Evolutionary conservation across 2,329 filamentous ascomycete genomes (phyloP).

Genomic region (Trichoderma koningii): DNA sequence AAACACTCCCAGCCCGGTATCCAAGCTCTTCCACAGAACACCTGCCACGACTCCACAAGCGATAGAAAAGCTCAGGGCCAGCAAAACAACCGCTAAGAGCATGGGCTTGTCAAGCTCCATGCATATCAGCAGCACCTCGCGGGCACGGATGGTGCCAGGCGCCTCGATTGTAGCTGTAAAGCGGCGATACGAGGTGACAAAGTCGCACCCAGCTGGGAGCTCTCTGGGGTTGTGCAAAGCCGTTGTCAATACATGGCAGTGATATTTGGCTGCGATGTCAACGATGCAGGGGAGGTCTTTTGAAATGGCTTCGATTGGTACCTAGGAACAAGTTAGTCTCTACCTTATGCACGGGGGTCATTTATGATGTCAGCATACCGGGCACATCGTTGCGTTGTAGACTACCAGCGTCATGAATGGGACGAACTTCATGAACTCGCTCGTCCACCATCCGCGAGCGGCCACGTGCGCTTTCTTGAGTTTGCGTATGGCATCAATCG

Average conservation of each 20-base stretch:
- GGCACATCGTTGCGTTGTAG: neutral
- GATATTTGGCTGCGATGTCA: constrained; percentile 1
- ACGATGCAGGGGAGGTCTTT: neutral
- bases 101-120: neutral
- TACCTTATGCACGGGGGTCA: neutral
- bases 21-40: neutral
- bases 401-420: neutral
- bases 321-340: neutral
- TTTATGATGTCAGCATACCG: neutral
- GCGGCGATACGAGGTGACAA: neutral
- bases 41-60: neutral
- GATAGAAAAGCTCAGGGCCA: neutral
- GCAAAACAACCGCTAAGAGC: neutral
- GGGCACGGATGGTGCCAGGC: neutral
- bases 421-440: neutral
- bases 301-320: neutral
- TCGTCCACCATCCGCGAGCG: neutral
- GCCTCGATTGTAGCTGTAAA: neutral
- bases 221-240: neutral
- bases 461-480: neutral
- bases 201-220: neutral
- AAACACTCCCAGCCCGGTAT: constrained; percentile 13
- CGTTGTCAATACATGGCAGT: neutral
- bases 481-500: neutral
- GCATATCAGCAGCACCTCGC: neutral